Conservation (phyloP, 495 filamentous ascomycete genomes). For the Aspergillus diversus region DNA sequence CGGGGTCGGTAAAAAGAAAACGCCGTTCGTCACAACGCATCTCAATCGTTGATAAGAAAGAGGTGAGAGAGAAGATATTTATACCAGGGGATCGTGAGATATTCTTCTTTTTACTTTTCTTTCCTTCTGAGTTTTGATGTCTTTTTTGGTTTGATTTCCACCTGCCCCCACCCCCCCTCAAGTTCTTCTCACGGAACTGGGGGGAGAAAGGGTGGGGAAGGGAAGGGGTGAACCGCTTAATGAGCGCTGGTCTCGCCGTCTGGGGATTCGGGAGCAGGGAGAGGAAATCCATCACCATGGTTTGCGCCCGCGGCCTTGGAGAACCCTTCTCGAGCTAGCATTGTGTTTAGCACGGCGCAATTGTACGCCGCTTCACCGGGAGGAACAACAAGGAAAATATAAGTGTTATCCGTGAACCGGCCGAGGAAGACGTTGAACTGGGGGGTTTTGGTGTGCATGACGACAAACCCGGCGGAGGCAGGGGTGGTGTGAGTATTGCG, state of each 20-base stretch:
- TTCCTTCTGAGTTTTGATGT: no score
- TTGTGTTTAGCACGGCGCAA: conserved; percentile 84
- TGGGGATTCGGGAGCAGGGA: conserved; percentile 40
- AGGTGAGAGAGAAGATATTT: no score
- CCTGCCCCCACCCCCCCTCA: no score
- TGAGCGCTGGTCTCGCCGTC: conserved; percentile 27
- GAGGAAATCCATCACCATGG: conserved; percentile 49
- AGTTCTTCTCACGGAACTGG: no score
- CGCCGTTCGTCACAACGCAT: background rate
- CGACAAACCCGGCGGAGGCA: conserved; percentile 61
- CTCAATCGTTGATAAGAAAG: background rate
- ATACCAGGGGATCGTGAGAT: no score
- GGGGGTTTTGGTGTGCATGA: conserved; percentile 68
- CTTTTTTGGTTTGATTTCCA: no score
- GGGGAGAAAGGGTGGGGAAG: no score
- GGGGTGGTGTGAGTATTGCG: conserved; percentile 56
- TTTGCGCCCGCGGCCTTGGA: conserved; percentile 45
- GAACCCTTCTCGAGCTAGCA: conserved; percentile 82
- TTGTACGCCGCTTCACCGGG: conserved; percentile 88
- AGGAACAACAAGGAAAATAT: conserved; percentile 87
- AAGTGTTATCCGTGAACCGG: conserved; percentile 94
- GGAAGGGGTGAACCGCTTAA: background rate
- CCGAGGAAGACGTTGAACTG: conserved; percentile 90
- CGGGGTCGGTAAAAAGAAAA: background rate
- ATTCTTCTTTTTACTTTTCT: no score